Base-by-base conservation (phyloP, 306 rosid genomes). In the Geum urbanum region DNA sequence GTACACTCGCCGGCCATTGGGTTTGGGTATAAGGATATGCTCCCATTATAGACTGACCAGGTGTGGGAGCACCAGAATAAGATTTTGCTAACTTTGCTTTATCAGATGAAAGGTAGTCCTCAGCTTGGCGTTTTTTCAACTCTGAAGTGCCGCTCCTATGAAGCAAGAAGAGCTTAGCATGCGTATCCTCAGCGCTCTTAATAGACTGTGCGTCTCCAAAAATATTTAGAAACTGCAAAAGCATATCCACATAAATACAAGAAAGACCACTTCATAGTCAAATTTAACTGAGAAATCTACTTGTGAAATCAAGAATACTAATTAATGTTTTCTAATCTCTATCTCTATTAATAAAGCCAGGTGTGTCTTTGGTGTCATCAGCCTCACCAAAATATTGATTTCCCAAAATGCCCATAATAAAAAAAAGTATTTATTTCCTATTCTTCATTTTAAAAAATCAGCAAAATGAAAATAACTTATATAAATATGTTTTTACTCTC, bases 71-170 rank as follows among this genome's bases (percentile, higher is more conserved):
- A 45, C 84, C 78, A 48, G 95, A 78, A 76, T 87, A 95, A 9
- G 96, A 68, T 81, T 89, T 89, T 6, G 91, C 79, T 40, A 82
- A 62, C 80, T 95, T 95, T 10, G 89, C 76, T 82, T 89, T 95
- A 76, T 95, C 97, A 20, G 99, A 95, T 52, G 89, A 83, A 22
- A 95, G 83, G 75, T 78, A 83, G 79, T 95, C 99, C 64, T 95
- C 99, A 0, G 99, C 92, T n/a, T 87, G 92, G 67, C 99, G 97
- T 75, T 95, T 95, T 79, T 86, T 95, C 74, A 89, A 81, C 76
- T 95, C 99, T 13, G 97, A 84, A 71, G 86, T 77, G 77, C 92
- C 84, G 76, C 99, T 87, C 78, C 96, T 82, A 69, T 89, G 91
- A 37, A 88, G 84, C 75, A 89, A 76, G 89, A 95, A 95, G 66